Base-by-base conservation (phyloP, 1,284 basidiomycete genomes). In the Apiotrichum sp. region DNA sequence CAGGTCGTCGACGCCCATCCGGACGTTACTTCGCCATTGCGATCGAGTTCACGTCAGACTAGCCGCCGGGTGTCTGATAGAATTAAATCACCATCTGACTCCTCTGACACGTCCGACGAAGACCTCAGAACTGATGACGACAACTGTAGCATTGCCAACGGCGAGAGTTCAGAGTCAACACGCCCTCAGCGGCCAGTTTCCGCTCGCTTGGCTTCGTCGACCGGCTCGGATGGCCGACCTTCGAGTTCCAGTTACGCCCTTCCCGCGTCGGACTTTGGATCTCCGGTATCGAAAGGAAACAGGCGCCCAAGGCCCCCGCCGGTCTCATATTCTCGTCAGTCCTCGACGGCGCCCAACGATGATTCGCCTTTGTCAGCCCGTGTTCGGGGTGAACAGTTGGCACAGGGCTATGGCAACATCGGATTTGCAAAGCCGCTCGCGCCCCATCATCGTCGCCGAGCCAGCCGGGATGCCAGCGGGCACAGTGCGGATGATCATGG, bases 71-170 rank as follows among this genome's bases (percentile, higher is more conserved):
- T 39, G 16, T 73, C 70, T 6, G 68, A 71, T 47, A 65, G 73
- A 6, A 65, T 75, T 43, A 64, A 66, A 7, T 71, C 72, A 5
- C 67, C 70, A 4, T 72, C 70, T 1, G 73, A 73, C 50, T 65
- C 66, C 5, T 70, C 70, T 29, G 63, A 65, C 13, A 63, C 63
- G 4, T 70, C 66, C 8, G 62, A 64, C 1, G 62, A 64, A 6
- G 68, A 68, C 22, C 16, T 48, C 6, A 16, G n/a, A 33, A 40
- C 47, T 4, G 47, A 34, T 22, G 41, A 42, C 61, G 61, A 39
- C 43, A 42, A 29, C 34, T 43, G 32, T 36, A 55, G 33, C 36
- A 29, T 43, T 32, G 40, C 22, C 42, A 45, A 41, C 41, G 22
- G 22, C 22, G 22, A 22, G 58, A 50, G 1, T 47, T 47, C 14